Base-by-base conservation (phyloP, 495 filamentous ascomycete genomes). In the Aspergillus panamensis region DNA sequence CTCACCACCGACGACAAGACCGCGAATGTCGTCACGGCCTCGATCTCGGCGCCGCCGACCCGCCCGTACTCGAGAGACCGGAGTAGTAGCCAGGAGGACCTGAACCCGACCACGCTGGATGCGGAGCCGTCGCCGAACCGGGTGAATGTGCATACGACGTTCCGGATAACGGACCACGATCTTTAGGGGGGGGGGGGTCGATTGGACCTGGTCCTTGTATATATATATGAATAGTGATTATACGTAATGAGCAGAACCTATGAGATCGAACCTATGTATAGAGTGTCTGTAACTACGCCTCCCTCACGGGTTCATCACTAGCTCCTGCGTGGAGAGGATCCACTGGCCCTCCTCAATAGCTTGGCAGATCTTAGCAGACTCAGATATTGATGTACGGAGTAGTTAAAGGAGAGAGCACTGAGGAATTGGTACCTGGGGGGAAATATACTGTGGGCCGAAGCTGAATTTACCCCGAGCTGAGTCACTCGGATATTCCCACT, bases 61-160 rank as follows among this genome's bases (percentile, higher is more conserved):
- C 29, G 25, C 1, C 32, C 32, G 2, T 10, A 48, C 6, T 16
- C 8, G 5, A 44, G 48, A 5, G 25, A 25, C 3, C 8, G 12
- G 0, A 48, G 32, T 21, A 39, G 35, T 39, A 55, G 53, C 31
- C 44, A 47, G 53, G 53, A 48, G 30, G 53, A 33, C 9, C 16
- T 55, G 30, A 55, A 48, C n/a, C 53, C 53, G 12, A 55, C n/a
- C n/a, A n/a, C 16, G 10, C 40, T 9, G 29, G 10, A n/a, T 3
- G 9, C 43, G 10, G 19, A 9, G 31, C 17, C 21, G 3, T 13
- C 10, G 10, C 45, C 33, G 42, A 45, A 37, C 9, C 31, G 35
- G 40, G 53, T 55, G 10, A 39, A 13, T 44, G 31, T 55, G 3
- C 53, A 55, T 20, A 14, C 35, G 43, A 48, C 53, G 31, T 55